phyloP scores from a whole-genome alignment of 2,329 filamentous ascomycete genomes.

The Kalaharituber pfeilii region DNA sequence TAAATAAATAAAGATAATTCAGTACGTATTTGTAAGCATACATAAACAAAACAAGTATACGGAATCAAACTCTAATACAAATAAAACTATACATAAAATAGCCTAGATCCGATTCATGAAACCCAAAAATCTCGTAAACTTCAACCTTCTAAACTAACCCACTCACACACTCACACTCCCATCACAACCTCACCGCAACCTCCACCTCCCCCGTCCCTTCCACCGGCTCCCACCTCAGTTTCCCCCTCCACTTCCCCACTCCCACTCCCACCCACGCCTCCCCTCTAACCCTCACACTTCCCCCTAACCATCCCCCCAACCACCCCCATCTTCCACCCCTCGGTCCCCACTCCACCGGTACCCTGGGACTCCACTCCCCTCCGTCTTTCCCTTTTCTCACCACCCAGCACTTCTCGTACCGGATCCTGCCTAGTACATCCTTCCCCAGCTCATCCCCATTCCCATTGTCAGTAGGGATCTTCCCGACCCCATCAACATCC shows the following conservation, averaged over 20 bases:
- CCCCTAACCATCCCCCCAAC: constrained; percentile 61
- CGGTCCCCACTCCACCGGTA: constrained; percentile 69
- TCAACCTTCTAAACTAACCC: too few species aligned
- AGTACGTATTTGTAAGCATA: too few species aligned
- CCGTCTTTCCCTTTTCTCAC: constrained; percentile 28
- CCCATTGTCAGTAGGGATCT: constrained; percentile 63
- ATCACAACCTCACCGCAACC: constrained; percentile 6
- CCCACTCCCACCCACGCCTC: constrained; percentile 56
- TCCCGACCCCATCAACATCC: too few species aligned
- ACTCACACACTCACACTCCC: constrained; percentile 3
- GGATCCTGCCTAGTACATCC: too few species aligned
- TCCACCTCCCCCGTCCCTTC: constrained; percentile 9
- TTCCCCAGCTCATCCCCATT: constrained; percentile 64
- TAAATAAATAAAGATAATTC: too few species aligned
- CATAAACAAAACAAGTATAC: too few species aligned
- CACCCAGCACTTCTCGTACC: too few species aligned
- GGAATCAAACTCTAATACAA: too few species aligned
- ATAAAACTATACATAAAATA: too few species aligned
- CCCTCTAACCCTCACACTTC: constrained; percentile 60
- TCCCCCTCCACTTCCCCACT: constrained; percentile 43
- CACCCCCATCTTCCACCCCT: constrained; percentile 69
- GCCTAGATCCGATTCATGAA: too few species aligned
- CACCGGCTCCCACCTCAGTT: constrained; percentile 10
- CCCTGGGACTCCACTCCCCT: constrained; percentile 39
- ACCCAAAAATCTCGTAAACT: too few species aligned